Base-by-base conservation (phyloP, 2,329 filamentous ascomycete species). In the Cercospora sojina region DNA sequence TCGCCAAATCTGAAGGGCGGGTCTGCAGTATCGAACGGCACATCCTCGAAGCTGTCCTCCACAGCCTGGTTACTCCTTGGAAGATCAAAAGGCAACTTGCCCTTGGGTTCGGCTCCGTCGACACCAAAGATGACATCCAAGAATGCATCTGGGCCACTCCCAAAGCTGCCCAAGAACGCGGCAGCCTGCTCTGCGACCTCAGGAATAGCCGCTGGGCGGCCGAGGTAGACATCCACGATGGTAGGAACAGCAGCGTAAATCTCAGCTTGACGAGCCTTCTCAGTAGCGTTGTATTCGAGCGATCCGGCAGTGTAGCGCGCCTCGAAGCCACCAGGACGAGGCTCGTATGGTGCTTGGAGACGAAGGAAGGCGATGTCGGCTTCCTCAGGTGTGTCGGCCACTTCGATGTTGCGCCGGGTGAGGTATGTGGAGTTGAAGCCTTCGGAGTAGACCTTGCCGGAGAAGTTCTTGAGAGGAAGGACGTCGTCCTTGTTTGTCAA, bases 81-180 rank as follows among this genome's bases (percentile, higher is more conserved):
- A 35, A 85, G 62, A 70, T 85, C 83, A 71, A 83, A 83, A 0
- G 82, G 82, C 65, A 84, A 66, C 72, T 75, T 79, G 0, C 83
- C 82, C 64, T 79, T 70, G 0, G 83, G 83, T 12, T 72, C 70
- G 7, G 75, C 76, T 1, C 74, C 75, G 43, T 78, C 74, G 7
- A 76, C 69, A 0, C 76, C 77, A 62, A 83, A 79, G 0, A 82
- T 66, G 0, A 83, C 74, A 64, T 83, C 82, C 3, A 84, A 67
- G 64, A 83, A 81, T 0, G 81, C 81, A 0, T 81, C 77, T 0
- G 74, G 71, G 16, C 77, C 75, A 35, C 77, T 79, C 0, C 81
- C 81, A 60, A 77, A 83, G 67, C 77, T 81, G 9, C 73, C 80
- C 29, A 81, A 64, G 51, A 83, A 65, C 1, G 80, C 81, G 6